phyloP scores from a whole-genome alignment of 179 eudicot genomes.

The Beta lomatogona region DNA sequence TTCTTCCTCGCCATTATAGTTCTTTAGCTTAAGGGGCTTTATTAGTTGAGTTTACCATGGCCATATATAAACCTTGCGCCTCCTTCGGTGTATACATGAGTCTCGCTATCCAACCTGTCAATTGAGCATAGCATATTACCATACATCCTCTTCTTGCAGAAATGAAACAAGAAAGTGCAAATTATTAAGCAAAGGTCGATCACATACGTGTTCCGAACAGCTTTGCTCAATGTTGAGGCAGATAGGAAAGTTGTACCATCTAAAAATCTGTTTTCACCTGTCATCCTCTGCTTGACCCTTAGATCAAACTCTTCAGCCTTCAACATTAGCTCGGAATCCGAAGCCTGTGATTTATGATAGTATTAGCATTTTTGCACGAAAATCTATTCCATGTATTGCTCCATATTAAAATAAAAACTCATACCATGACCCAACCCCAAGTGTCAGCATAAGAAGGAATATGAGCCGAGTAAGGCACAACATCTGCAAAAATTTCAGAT shows the following conservation, averaged over 20 bases:
- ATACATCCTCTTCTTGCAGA: neutral
- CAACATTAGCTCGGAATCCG: conserved; percentile 63
- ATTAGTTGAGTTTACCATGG: conserved; percentile 60
- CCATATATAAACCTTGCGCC: conserved; percentile 85
- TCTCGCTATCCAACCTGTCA: conserved; percentile 71
- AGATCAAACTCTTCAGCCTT: conserved; percentile 66
- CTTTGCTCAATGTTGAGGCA: conserved; percentile 83
- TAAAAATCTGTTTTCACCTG: conserved; percentile 72
- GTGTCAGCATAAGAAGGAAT: conserved; percentile 94
- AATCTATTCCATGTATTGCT: neutral
- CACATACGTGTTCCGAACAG: conserved; percentile 77
- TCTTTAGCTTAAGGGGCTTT: neutral
- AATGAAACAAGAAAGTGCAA: neutral
- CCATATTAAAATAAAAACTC: neutral
- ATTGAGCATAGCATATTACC: neutral
- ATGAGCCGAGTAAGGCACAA: conserved; percentile 93
- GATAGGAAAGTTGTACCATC: conserved; percentile 85
- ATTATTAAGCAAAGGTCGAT: neutral
- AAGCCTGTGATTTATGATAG: conserved; percentile 50
- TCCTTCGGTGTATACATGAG: conserved; percentile 81
- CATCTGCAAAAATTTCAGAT: conserved; percentile 56
- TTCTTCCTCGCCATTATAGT: neutral
- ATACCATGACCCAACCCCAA: conserved; percentile 99
- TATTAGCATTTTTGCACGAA: neutral
- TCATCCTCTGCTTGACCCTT: conserved; percentile 68